Evolutionary conservation across 2,329 filamentous ascomycete species (phyloP), one percentile per base, ranked within the genome.

Genomic region (Aplosporella prunicola): DNA sequence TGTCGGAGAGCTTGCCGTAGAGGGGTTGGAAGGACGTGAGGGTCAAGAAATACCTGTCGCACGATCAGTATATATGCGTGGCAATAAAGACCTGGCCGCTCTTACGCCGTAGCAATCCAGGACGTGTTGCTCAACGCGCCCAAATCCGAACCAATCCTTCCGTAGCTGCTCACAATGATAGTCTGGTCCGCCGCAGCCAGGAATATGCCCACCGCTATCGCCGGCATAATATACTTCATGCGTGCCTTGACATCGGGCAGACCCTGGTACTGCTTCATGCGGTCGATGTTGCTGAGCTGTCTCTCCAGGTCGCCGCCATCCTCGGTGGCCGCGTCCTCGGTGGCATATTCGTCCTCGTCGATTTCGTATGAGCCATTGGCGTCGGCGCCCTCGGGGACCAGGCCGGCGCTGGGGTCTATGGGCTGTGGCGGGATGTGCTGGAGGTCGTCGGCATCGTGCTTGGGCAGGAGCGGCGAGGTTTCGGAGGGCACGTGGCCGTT

Each of bases 151-250:
- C 82, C 82, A 48, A 89, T 88, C 44, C 72, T 76, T 33, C 80
- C 80, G 56, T 87, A 87, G n/a, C 72, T 78, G n/a, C 77, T 76
- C 32, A 88, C 75, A 20, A 83, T 78, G 37, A 88, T 75, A 0
- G 84, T 84, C 56, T 87, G 81, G 52, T 89, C 83, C 34, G 80
- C 69, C 4, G 82, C 80, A 14, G 78, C 72, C 6, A 89, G 67
- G 52, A 83, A 84, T 26, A 87, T 64, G n/a, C 76, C 76, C 36
- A 80, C 68, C 7, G 68, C 71, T 31, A 80, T 58, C 1, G 76
- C 74, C 2, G 76, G 76, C 22, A 80, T 57, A 38, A 81, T 72
- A 46, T 71, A 72, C 39, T 66, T 67, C 52, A 80, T 56, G 35
- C 60, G 60, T 47, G 64, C 64, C 43, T 57, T 64, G 5, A 71